Conservation (phyloP, 2,329 filamentous ascomycete genomes). For the Coniochaeta hoffmannii region DNA sequence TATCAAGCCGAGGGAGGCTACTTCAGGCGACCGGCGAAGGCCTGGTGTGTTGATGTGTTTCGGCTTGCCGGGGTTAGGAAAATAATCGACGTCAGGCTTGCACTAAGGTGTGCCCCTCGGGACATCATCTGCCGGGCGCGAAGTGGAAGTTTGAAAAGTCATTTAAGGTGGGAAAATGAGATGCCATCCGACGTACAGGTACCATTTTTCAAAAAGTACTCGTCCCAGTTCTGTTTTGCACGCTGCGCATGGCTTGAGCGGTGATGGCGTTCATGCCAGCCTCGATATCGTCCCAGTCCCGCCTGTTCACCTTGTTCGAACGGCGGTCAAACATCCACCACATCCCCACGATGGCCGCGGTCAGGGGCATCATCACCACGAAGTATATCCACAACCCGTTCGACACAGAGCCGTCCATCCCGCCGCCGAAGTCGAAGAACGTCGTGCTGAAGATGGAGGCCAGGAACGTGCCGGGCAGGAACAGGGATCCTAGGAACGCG, state of each 20-base stretch:
- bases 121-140: too few species aligned
- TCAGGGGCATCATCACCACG: slow-evolving; percentile 4
- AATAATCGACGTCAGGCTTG: too few species aligned
- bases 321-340: slow-evolving; percentile 5
- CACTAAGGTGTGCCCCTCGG: too few species aligned
- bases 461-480: slow-evolving; percentile 7
- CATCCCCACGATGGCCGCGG: not conserved
- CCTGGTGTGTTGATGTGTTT: too few species aligned
- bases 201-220: not conserved
- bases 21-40: not conserved
- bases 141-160: too few species aligned
- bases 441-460: slow-evolving; percentile 7
- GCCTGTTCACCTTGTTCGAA: not conserved
- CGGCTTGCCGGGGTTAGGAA: too few species aligned
- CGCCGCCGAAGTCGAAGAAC: slow-evolving; percentile 3
- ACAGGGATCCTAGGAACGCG: slow-evolving; percentile 3
- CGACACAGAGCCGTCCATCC: slow-evolving; percentile 4
- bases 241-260: not conserved
- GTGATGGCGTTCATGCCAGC: not conserved
- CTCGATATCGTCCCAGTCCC: not conserved
- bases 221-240: not conserved
- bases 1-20: not conserved
- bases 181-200: too few species aligned
- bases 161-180: too few species aligned
- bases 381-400: slow-evolving; percentile 6